These are phyloP conservation scores for Mucor plumbeus DNA, from an alignment of 371 early-diverging fungal species.

Conservation along the genomic window DNA sequence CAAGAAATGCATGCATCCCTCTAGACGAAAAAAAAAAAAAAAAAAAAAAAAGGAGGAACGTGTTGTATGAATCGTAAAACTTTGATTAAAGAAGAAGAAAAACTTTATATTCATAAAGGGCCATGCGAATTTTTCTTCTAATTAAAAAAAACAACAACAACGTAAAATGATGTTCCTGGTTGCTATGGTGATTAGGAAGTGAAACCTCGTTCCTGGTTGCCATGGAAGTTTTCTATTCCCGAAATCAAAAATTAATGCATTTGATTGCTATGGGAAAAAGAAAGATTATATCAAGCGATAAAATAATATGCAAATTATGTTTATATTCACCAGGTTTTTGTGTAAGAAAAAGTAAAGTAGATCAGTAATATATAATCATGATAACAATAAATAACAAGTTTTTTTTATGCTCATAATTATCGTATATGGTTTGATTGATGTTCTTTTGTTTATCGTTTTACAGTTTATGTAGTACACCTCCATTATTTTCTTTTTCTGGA, in stretches of 20 bases:
- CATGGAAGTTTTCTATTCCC: background rate
- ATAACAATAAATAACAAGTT: slow-evolving; percentile 3
- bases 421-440: background rate
- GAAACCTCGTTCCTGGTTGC: background rate
- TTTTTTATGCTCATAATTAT: background rate
- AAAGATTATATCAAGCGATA: background rate
- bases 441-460: slow-evolving; percentile 1
- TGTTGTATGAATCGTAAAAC: no score
- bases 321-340: slow-evolving; percentile 1
- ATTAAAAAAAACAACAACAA: background rate
- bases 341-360: background rate
- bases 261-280: background rate
- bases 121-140: background rate
- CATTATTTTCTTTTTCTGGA: background rate
- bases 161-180: background rate
- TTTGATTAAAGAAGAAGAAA: no score
- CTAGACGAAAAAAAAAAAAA: no score
- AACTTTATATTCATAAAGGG: background rate
- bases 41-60: no score
- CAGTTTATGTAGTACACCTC: background rate
- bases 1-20: no score
- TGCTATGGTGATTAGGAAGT: background rate
- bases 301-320: background rate
- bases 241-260: background rate
- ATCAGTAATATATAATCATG: background rate